phyloP scores from a whole-genome alignment of 2,329 filamentous ascomycete genomes.

The Dendrostoma leiphaemia region DNA sequence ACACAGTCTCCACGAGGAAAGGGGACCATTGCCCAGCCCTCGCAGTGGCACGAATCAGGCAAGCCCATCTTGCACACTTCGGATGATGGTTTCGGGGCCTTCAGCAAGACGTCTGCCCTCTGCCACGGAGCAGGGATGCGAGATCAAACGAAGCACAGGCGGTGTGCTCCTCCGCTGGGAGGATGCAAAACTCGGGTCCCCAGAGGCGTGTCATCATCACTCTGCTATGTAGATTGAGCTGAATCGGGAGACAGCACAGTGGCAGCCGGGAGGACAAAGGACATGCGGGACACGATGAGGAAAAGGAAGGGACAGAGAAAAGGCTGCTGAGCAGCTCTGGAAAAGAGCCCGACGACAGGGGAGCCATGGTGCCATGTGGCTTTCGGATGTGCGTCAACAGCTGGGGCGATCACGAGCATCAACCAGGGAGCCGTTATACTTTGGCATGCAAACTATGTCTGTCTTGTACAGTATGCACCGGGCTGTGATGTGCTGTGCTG shows the following conservation, averaged over 20 bases:
- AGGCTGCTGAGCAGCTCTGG: too few species aligned
- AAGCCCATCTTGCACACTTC: background rate
- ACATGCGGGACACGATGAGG: too few species aligned
- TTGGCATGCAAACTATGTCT: too few species aligned
- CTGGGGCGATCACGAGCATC: background rate
- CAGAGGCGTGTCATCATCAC: background rate
- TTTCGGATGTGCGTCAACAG: background rate
- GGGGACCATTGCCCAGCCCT: background rate
- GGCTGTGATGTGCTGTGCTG: too few species aligned
- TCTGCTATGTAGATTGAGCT: too few species aligned
- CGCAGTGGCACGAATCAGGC: background rate
- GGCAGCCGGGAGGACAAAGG: too few species aligned
- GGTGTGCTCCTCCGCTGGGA: background rate
- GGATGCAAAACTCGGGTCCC: too few species aligned
- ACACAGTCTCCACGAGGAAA: too few species aligned
- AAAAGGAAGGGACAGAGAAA: too few species aligned
- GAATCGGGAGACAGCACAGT: too few species aligned
- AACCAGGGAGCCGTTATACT: background rate
- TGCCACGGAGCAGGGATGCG: background rate
- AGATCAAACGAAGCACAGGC: background rate
- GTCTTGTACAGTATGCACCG: too few species aligned
- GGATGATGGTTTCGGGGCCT: background rate
- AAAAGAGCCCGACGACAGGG: background rate
- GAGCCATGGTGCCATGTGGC: conserved; percentile 15
- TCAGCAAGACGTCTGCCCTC: background rate